A percentile compares a stretch with the other conserved stretches of the same genome.
phyloP scores from a whole-genome alignment of 805 yeast species.

The Clavispora santaluciae region DNA sequence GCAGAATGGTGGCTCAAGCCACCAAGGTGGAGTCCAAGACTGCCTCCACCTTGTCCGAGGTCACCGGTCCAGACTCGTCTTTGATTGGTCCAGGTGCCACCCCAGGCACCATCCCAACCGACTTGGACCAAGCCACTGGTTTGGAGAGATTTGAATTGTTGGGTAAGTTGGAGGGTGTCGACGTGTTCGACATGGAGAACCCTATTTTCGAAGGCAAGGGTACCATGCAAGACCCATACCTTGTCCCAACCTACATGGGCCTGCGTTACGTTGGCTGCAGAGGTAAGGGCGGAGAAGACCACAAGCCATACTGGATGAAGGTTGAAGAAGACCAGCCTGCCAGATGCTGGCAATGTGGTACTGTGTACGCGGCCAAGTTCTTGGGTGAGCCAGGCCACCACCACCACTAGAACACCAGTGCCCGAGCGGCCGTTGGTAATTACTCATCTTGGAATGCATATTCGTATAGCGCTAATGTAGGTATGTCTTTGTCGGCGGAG shows the following conservation, averaged over 20 bases:
- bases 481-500: too few species aligned
- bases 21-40: constrained; percentile 46
- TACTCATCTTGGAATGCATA: constrained; percentile 6
- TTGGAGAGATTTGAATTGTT: constrained; percentile 91
- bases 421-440: not conserved
- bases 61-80: constrained; percentile 63
- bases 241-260: constrained; percentile 86
- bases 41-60: constrained; percentile 69
- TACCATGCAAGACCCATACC: constrained; percentile 82
- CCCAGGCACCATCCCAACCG: constrained; percentile 84
- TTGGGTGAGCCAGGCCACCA: constrained; percentile 74
- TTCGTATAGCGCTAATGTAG: constrained; percentile 2
- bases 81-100: constrained; percentile 90
- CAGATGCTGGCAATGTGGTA: constrained; percentile 99
- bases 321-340: constrained; percentile 77
- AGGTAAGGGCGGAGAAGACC: constrained; percentile 92
- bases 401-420: constrained; percentile 35
- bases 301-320: constrained; percentile 86
- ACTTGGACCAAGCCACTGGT: constrained; percentile 97
- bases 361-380: constrained; percentile 83
- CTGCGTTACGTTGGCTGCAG: constrained; percentile 96
- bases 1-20: constrained; percentile 23
- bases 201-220: constrained; percentile 86
- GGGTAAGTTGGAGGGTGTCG: constrained; percentile 94
- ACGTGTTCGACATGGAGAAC: constrained; percentile 85